Percentiles rank a stretch among this genome's conserved stretches.
These are phyloP conservation scores for Hymenoscyphus albidus DNA, from an alignment of 2,329 filamentous ascomycete genomes.

Conservation along the genomic window DNA sequence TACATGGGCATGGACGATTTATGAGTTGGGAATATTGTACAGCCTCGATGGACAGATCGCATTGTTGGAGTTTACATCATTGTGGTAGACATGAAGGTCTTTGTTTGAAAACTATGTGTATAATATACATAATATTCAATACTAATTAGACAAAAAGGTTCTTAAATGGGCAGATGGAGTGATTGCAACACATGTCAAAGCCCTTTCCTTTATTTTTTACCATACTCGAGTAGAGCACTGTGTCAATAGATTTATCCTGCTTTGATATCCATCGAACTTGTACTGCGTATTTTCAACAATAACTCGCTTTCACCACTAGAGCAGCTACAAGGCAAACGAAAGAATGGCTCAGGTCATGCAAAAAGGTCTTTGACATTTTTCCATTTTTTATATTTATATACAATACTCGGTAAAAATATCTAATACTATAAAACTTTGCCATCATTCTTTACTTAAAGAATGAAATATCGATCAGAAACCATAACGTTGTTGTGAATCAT, in stretches of 20 bases:
- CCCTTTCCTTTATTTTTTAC: too few relatives aligned
- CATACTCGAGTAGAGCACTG: too few relatives aligned
- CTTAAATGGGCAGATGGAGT: too few relatives aligned
- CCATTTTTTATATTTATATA: not conserved
- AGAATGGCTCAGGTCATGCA: too few relatives aligned
- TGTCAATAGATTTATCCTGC: too few relatives aligned
- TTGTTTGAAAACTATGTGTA: not conserved
- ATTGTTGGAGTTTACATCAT: not conserved
- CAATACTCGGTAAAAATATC: not conserved
- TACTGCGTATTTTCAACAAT: too few relatives aligned
- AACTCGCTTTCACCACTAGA: too few relatives aligned
- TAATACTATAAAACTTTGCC: not conserved
- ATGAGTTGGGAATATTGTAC: not conserved
- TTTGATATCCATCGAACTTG: too few relatives aligned
- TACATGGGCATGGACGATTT: constrained; percentile 21
- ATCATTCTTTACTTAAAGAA: not conserved
- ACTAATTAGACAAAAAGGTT: not conserved
- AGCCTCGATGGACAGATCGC: not conserved
- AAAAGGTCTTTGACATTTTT: not conserved
- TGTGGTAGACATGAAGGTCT: not conserved
- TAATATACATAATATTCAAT: not conserved
- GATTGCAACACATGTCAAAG: too few relatives aligned
- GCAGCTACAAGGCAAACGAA: too few relatives aligned
- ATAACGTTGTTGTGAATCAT: constrained; percentile 47
- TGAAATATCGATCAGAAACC: constrained; percentile 44